These are phyloP conservation scores for Exophiala calicioides DNA, from an alignment of 2,329 filamentous ascomycete genomes.

Conservation along the genomic window DNA sequence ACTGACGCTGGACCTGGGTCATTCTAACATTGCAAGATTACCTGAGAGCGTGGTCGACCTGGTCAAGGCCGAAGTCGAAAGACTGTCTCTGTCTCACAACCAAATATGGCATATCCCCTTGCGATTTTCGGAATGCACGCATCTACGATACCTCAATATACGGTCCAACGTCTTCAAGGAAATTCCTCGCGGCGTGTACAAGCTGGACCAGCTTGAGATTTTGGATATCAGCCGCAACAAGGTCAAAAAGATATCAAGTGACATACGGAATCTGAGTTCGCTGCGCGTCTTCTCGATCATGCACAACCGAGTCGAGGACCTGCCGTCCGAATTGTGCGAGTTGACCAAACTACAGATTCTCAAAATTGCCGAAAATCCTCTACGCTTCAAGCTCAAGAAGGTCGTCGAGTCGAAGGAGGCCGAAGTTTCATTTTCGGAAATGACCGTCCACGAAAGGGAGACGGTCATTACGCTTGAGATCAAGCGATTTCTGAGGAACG, in stretches of 20 bases:
- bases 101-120: slow-evolving; percentile 51
- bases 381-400: slow-evolving; percentile 75
- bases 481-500: slow-evolving; percentile 58
- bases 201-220: slow-evolving; percentile 84
- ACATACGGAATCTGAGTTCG: slow-evolving; percentile 77
- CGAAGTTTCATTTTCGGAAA: slow-evolving; percentile 58
- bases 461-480: slow-evolving; percentile 61
- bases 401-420: slow-evolving; percentile 66
- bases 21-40: slow-evolving; percentile 50
- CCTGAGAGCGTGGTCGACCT: slow-evolving; percentile 53
- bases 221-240: slow-evolving; percentile 89
- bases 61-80: slow-evolving; percentile 56
- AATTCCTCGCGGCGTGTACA: slow-evolving; percentile 71
- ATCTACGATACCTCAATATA: slow-evolving; percentile 53
- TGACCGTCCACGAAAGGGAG: slow-evolving; percentile 62
- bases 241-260: slow-evolving; percentile 72
- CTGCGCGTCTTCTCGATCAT: slow-evolving; percentile 86
- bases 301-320: slow-evolving; percentile 80
- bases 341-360: slow-evolving; percentile 87
- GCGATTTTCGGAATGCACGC: slow-evolving; percentile 50
- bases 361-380: slow-evolving; percentile 85
- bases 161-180: slow-evolving; percentile 55
- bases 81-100: slow-evolving; percentile 54
- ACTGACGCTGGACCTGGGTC: slow-evolving; percentile 53
- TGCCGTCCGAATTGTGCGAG: slow-evolving; percentile 81